Evolutionary conservation across 208 protist species (phyloP), one percentile per base, ranked within the genome.

Genomic region (Lotmaria passim): DNA sequence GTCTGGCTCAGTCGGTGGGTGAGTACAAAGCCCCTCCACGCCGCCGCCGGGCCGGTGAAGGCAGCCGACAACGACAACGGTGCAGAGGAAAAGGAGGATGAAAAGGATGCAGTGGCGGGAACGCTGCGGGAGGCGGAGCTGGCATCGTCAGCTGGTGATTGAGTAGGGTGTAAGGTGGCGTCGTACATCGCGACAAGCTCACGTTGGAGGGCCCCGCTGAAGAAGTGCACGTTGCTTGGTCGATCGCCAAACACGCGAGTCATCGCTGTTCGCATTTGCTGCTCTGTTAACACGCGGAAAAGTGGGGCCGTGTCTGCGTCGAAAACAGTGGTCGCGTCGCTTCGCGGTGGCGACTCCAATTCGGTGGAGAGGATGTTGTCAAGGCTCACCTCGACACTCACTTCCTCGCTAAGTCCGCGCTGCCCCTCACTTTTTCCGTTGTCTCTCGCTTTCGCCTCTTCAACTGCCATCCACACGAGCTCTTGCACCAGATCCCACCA

Each of bases 401-500:
- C 50, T 55, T 8, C 50, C 5, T 33, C 28, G 28, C 50, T 7
- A 15, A 8, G 5, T 7, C 12, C 7, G 6, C 7, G n/a, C 2
- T 24, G 15, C 0, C 7, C 47, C 11, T 7, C 14, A 5, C 28
- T 34, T 44, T 7, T 12, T 24, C n/a, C n/a, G 10, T 36, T 24
- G 31, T 23, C 23, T 34, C 23, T 48, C 14, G 38, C 7, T 12
- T 26, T 12, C 47, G 53, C 69, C 36, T 68, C 31, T 19, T 62
- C 24, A 15, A 30, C 55, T 17, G 78, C 77, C 26, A 73, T 36
- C 44, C 10, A 38, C 31, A 85, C 66, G 1, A 85, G 17, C 66
- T 87, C 78, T n/a, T 69, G 50, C 4, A 87, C 66, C 31, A 48
- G 41, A 51, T 87, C 82, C 58, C 68, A 60, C 75, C 82, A 87